phyloP scores from a whole-genome alignment of 441 rosid genomes.

The Daphne laureola region DNA sequence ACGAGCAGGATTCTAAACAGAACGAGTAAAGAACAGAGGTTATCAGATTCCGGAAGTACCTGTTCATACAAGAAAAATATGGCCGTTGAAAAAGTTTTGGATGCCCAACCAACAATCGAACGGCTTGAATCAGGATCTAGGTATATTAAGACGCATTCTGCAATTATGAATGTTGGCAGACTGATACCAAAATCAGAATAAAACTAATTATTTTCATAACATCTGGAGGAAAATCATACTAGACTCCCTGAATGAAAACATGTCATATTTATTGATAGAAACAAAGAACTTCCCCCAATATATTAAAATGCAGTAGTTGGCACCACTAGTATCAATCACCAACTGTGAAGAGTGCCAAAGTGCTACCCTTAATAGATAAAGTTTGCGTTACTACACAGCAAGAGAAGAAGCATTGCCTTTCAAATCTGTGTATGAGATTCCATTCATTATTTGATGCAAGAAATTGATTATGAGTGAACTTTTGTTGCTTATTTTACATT shows the following conservation, averaged over 20 bases:
- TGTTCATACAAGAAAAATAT: constrained; percentile 93
- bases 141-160: constrained; percentile 98
- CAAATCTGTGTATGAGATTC: no score
- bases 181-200: constrained; percentile 70
- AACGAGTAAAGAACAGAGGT: neutral
- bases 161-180: constrained; percentile 95
- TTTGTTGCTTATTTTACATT: no score
- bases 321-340: neutral
- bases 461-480: no score
- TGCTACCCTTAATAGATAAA: no score
- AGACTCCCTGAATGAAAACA: no score
- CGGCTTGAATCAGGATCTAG: constrained; percentile 84
- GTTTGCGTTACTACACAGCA: no score
- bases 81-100: constrained; percentile 62
- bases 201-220: constrained; percentile 20
- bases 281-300: no score
- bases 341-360: neutral
- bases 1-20: neutral
- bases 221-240: no score
- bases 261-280: no score
- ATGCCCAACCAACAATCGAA: constrained; percentile 74
- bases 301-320: no score
- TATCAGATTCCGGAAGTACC: constrained; percentile 28
- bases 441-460: no score
- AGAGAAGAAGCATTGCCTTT: no score